Conservation (phyloP, 2,329 filamentous ascomycete genomes). For the Akanthomyces uredinophilus region DNA sequence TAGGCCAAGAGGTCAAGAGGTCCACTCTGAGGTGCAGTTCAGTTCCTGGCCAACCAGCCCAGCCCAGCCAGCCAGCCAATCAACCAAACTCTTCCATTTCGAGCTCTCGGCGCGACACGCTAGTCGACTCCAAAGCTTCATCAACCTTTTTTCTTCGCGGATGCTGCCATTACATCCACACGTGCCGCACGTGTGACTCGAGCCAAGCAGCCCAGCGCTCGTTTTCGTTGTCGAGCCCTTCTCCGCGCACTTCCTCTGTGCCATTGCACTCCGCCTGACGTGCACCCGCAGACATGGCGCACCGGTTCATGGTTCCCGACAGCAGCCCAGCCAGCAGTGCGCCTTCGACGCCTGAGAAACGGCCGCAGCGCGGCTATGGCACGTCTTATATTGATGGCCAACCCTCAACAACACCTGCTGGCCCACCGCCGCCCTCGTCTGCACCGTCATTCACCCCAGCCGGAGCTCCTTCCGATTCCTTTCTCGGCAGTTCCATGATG, state of each 20-base stretch:
- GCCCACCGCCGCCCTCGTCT: constrained; percentile 47
- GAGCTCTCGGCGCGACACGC: constrained; percentile 6
- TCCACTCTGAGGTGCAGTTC: neutral
- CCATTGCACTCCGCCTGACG: neutral
- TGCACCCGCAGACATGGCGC: constrained; percentile 31
- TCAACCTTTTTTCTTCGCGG: neutral
- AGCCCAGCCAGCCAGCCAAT: neutral
- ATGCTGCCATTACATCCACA: constrained; percentile 1
- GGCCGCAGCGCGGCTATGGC: constrained; percentile 28
- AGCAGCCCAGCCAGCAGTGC: constrained; percentile 38
- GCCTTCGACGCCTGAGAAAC: constrained; percentile 47
- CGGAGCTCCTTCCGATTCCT: constrained; percentile 51
- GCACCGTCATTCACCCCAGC: constrained; percentile 51
- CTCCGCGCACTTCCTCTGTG: neutral
- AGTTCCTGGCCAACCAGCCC: neutral
- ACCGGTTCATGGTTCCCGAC: constrained; percentile 38
- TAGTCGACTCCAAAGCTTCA: constrained; percentile 3
- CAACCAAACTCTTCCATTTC: neutral
- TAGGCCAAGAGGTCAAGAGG: too few relatives aligned
- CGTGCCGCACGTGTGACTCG: constrained; percentile 6
- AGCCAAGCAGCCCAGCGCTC: neutral
- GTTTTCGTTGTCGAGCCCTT: neutral
- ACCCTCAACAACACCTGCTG: constrained; percentile 50
- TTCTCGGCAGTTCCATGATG: constrained; percentile 50
- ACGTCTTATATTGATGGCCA: constrained; percentile 38